Evolutionary conservation across 2,329 filamentous ascomycete genomes (phyloP).

Genomic region (Aureobasidium vineae): DNA sequence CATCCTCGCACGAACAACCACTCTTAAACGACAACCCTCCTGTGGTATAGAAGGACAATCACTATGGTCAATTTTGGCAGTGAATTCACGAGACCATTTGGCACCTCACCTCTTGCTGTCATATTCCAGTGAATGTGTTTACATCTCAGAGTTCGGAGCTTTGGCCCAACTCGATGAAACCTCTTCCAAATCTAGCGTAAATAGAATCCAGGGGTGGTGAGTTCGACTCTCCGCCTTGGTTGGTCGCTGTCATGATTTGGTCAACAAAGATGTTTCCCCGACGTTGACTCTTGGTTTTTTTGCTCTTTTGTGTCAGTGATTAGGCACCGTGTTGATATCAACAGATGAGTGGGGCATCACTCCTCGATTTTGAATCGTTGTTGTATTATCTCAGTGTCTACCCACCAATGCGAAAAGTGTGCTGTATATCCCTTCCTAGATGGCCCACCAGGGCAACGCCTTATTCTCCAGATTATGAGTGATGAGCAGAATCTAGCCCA

Average conservation of each 20-base stretch:
- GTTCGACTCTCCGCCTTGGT: background rate
- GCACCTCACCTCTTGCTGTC: background rate
- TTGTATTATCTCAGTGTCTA: conserved; percentile 11
- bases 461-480: background rate
- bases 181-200: background rate
- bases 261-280: background rate
- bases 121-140: background rate
- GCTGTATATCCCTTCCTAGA: conserved; percentile 6
- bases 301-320: background rate
- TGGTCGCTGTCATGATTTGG: background rate
- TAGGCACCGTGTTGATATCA: background rate
- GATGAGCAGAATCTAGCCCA: background rate
- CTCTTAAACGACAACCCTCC: background rate
- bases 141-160: background rate
- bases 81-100: no score
- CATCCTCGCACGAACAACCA: conserved; percentile 9
- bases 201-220: background rate
- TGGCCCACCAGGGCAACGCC: background rate
- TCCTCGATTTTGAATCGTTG: background rate
- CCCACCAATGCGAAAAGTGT: background rate
- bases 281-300: background rate
- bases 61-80: no score
- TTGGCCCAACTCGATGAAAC: background rate
- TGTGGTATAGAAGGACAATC: no score
- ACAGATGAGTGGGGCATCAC: background rate